Evolutionary conservation across 2,329 filamentous ascomycete genomes (phyloP), one percentile per base, ranked within the genome.

Genomic region (Cordyceps farinosa): DNA sequence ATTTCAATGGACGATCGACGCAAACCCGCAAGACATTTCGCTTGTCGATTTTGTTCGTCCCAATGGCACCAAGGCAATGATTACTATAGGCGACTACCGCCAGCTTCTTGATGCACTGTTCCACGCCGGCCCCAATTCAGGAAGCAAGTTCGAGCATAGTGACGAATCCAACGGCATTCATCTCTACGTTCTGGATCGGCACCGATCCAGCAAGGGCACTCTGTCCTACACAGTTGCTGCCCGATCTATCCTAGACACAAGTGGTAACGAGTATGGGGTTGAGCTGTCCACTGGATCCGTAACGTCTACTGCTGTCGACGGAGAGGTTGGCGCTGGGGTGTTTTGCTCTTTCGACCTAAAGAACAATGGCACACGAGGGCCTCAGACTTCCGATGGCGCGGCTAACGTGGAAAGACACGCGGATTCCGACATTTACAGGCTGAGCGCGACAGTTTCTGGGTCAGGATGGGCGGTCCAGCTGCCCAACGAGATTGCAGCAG

Each of bases 1-100:
- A 0, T 84, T 84, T 74, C 81, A 84, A 65, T 84, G 82, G 81
- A 76, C 76, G 30, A 80, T 84, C 45, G 82, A 84, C 65, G 82
- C 82, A 2, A 82, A 84, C 69, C 81, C 82, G 0, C 73, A 83
- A 65, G 81, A 84, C 62, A 81, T 84, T 54, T 69, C 74, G 10
- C 75, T 83, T 1, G 70, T 82, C 6, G 81, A 84, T 67, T 84
- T 82, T 65, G 72, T 76, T 67, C 74, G 77, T 0, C 81, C 82
- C 1, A 78, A 83, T 58, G 81, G 82, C 30, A 79, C 78, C 0
- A 71, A 75, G 1, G 70, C 75, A 10, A 80, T 78, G 72, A 75
- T 81, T 66, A 81, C 79, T 3, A 70, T 83, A 38, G 82, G 82
- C 22, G 82, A 84, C 68, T 84, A 84, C 67, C 75, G 82, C 6